Conservation (phyloP, 768 basidiomycete genomes). For the Termitomyces sp. region DNA sequence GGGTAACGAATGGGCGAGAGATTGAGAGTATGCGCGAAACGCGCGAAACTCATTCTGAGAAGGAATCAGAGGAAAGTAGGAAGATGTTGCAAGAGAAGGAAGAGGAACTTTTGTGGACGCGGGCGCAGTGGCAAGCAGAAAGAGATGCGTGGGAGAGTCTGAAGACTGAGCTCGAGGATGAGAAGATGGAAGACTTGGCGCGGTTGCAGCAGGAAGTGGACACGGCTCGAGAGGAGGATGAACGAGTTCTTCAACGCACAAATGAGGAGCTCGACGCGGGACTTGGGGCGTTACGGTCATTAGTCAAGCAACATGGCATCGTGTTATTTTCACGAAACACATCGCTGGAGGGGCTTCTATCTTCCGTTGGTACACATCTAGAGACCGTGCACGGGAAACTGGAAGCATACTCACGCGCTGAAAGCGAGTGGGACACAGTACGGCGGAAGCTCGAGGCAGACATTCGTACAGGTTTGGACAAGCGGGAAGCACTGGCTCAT, state of each 20-base stretch:
- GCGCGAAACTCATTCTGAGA: constrained; percentile 36
- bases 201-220: constrained; percentile 47
- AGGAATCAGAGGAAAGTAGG: constrained; percentile 28
- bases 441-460: constrained; percentile 47
- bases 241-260: constrained; percentile 29
- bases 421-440: constrained; percentile 43
- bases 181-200: constrained; percentile 42
- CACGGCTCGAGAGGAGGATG: constrained; percentile 32
- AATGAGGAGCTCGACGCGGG: constrained; percentile 49
- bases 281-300: constrained; percentile 37
- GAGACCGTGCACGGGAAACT: constrained; percentile 41
- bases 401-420: constrained; percentile 34
- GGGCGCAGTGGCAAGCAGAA: constrained; percentile 37
- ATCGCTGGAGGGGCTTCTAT: constrained; percentile 43
- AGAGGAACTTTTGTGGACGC: constrained; percentile 31
- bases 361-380: constrained; percentile 48
- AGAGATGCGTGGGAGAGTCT: constrained; percentile 48
- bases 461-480: constrained; percentile 38
- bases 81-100: constrained; percentile 37
- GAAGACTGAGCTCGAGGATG: constrained; percentile 41
- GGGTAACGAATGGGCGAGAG: constrained; percentile 30
- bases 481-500: constrained; percentile 38
- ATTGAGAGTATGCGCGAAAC: constrained; percentile 35
- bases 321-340: constrained; percentile 47
- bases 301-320: constrained; percentile 56